phyloP scores from a whole-genome alignment of 495 filamentous ascomycete genomes.

The Lentithecium fluviatile region DNA sequence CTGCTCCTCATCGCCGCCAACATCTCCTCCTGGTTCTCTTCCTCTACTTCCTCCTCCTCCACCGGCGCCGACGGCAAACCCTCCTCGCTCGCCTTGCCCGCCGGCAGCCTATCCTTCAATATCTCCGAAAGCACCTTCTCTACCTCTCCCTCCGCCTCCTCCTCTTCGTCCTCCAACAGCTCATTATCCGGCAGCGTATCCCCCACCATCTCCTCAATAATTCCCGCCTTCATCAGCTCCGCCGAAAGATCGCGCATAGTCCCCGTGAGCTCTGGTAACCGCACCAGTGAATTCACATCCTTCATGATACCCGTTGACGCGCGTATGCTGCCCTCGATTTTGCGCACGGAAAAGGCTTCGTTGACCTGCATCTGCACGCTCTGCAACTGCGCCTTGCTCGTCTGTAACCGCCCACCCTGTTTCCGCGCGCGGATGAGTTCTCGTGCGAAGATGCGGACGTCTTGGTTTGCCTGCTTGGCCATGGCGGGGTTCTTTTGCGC shows the following conservation, averaged over 20 bases:
- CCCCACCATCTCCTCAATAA: slow-evolving; percentile 96
- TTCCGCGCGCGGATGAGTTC: slow-evolving; percentile 83
- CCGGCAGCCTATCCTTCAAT: slow-evolving; percentile 74
- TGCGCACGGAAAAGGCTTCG: slow-evolving; percentile 91
- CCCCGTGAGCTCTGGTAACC: slow-evolving; percentile 78
- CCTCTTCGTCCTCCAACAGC: slow-evolving; percentile 73
- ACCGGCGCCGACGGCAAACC: slow-evolving; percentile 49
- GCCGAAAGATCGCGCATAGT: slow-evolving; percentile 88
- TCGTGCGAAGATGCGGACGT: slow-evolving; percentile 81
- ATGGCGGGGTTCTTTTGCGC: slow-evolving; percentile 73
- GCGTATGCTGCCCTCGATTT: slow-evolving; percentile 90
- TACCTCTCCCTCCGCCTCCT: slow-evolving; percentile 87
- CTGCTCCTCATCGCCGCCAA: slow-evolving; percentile 91
- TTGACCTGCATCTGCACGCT: slow-evolving; percentile 97
- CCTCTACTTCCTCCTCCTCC: slow-evolving; percentile 68
- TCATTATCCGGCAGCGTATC: slow-evolving; percentile 76
- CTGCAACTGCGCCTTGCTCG: slow-evolving; percentile 85
- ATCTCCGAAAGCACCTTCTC: slow-evolving; percentile 92
- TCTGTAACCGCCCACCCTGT: slow-evolving; percentile 68
- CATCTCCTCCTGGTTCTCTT: slow-evolving; percentile 81
- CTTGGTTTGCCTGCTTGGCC: slow-evolving; percentile 69
- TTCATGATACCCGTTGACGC: slow-evolving; percentile 92
- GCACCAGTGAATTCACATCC: slow-evolving; percentile 84
- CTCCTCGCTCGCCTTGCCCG: slow-evolving; percentile 51
- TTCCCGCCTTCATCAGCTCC: slow-evolving; percentile 89